Percentiles rank a stretch among this genome's conserved stretches.
phyloP scores from a whole-genome alignment of 2,329 filamentous ascomycete genomes.

The Cytospora piceae region DNA sequence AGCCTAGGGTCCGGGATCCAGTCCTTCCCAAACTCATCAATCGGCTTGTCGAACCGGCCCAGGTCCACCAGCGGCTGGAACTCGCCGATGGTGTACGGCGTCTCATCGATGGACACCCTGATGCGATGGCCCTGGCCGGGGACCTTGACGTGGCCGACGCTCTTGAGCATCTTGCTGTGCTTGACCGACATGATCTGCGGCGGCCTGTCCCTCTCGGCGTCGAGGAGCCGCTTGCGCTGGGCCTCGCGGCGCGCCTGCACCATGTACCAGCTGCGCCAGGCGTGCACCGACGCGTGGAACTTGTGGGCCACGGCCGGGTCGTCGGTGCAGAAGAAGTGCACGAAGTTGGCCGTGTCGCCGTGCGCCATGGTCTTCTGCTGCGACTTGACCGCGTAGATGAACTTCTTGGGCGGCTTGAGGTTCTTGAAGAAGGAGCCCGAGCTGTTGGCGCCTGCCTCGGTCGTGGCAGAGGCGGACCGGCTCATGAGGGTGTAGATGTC shows the following conservation, averaged over 20 bases:
- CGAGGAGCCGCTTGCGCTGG: slow-evolving; percentile 36
- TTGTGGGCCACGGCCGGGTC: slow-evolving; percentile 67
- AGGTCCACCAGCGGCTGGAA: slow-evolving; percentile 71
- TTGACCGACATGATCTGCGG: slow-evolving; percentile 38
- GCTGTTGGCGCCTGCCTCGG: slow-evolving; percentile 59
- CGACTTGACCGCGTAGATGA: slow-evolving; percentile 87
- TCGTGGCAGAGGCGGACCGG: slow-evolving; percentile 1
- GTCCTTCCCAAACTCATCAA: slow-evolving; percentile 55
- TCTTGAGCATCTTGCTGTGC: slow-evolving; percentile 37
- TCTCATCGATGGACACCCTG: slow-evolving; percentile 51
- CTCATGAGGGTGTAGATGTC: slow-evolving; percentile 80
- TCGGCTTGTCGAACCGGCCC: slow-evolving; percentile 58
- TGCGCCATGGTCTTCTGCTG: slow-evolving; percentile 89
- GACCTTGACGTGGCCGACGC: slow-evolving; percentile 38
- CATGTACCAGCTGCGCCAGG: slow-evolving; percentile 91
- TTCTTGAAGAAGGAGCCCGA: slow-evolving; percentile 49
- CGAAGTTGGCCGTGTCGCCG: slow-evolving; percentile 79
- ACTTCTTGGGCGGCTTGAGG: slow-evolving; percentile 81
- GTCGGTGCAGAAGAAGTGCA: slow-evolving; percentile 88
- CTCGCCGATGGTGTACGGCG: slow-evolving; percentile 65
- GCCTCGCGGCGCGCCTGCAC: slow-evolving; percentile 54
- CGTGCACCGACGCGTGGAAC: slow-evolving; percentile 74
- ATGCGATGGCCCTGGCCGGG: slow-evolving; percentile 40
- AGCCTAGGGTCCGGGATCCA: slow-evolving; percentile 37
- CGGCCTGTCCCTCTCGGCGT: slow-evolving; percentile 33